Evolutionary conservation across 176 grass and related monocot species (phyloP).

Genomic region (Bonia amplexicaulis): DNA sequence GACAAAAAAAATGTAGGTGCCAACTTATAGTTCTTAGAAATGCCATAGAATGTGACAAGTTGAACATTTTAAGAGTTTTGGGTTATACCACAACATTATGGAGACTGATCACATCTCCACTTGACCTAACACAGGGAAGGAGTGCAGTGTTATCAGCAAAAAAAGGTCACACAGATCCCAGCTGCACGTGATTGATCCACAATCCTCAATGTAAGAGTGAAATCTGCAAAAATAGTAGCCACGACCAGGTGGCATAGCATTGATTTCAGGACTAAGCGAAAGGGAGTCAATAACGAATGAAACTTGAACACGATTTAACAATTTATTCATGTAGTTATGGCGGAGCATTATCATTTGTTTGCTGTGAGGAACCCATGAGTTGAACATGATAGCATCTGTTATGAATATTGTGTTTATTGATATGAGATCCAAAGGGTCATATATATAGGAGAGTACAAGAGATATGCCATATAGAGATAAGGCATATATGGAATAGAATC

Average conservation of each 20-base stretch:
- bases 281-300: neutral
- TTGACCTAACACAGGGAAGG: slow-evolving; percentile 53
- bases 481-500: too few relatives aligned
- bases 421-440: too few relatives aligned
- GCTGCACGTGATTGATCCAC: slow-evolving; percentile 45
- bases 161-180: slow-evolving; percentile 62
- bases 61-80: slow-evolving; percentile 19
- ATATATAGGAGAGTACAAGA: too few relatives aligned
- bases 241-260: neutral
- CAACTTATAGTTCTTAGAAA: neutral
- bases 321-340: neutral
- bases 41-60: slow-evolving; percentile 16
- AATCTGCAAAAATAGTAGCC: slow-evolving; percentile 43
- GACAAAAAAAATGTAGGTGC: neutral
- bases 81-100: slow-evolving; percentile 58
- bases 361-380: neutral
- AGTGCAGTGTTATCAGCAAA: slow-evolving; percentile 44
- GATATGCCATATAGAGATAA: too few relatives aligned
- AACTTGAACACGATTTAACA: neutral
- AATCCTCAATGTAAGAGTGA: slow-evolving; percentile 65
- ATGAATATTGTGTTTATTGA: too few relatives aligned
- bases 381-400: neutral
- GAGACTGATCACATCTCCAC: slow-evolving; percentile 74
- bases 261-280: neutral
- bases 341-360: neutral